Base-by-base conservation (phyloP, 257 asterid species). In the Striga asiatica region DNA sequence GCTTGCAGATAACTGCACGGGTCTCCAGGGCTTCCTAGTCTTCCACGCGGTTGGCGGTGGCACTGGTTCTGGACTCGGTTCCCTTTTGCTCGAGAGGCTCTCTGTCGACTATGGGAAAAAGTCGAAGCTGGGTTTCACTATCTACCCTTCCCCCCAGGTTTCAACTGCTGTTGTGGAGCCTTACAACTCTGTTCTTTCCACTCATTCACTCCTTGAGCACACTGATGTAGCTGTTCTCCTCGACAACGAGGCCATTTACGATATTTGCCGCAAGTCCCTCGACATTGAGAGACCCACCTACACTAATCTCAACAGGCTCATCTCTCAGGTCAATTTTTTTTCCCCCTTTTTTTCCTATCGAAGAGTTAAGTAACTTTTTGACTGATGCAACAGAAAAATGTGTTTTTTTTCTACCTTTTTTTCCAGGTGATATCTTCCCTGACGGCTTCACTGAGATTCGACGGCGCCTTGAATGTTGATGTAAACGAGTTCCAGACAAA, bases 1-100 rank as follows among this genome's bases (percentile, higher is more conserved):
- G 81, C 82, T 88, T 18, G 97, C 97, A 0, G 97, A 88, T 34
- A 88, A 88, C 70, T 88, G 97, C 35, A 88, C 97, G 14, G 97
- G 97, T 0, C 71, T 88, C 27, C 97, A 88, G 66, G 97, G 97
- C 0, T 88, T 88, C 75, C 65, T 88, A 1, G 97, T 88, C 19
- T 88, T 88, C 81, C 97, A 88, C 17, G 97, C 97, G 14, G 97
- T 88, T 6, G 97, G 97, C n/a, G 97, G 97, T 35, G 97, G 97
- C 4, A 88, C 97, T 9, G 97, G 97, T 48, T 88, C 97, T 16
- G 97, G 97, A 0, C 83, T 88, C 27, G 97, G 97, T 42, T 88
- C 97, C 24, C 78, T 88, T 7, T 48, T 88, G 67, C 83, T 88
- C 0, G 97, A 88, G 78, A 82, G 97, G 79, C 91, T 88, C 4